Percentiles rank a stretch among this genome's conserved stretches.
Conservation (phyloP, 148 eudicot species). For the Cornus controversa region DNA sequence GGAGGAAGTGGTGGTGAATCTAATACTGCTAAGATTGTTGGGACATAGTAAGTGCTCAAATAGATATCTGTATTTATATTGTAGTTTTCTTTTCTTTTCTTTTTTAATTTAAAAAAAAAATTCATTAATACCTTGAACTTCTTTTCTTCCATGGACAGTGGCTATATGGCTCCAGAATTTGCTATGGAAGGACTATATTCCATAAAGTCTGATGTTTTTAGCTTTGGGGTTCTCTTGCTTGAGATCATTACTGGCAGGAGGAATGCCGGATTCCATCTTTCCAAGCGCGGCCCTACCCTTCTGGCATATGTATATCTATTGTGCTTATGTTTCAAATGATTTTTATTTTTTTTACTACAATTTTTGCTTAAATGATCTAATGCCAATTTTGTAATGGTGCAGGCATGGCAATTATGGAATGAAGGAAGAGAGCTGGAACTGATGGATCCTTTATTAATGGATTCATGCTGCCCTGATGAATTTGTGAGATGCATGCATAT, state of each 20-base stretch:
- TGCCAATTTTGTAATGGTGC: not conserved
- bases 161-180: slow-evolving; percentile 50
- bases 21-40: slow-evolving; percentile 28
- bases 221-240: slow-evolving; percentile 40
- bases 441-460: slow-evolving; percentile 26
- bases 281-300: slow-evolving; percentile 19
- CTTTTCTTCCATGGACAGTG: slow-evolving; percentile 19
- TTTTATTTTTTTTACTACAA: not conserved
- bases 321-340: not conserved
- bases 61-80: not conserved
- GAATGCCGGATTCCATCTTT: slow-evolving; percentile 22
- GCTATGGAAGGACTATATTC: slow-evolving; percentile 40
- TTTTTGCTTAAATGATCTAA: too few relatives aligned
- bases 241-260: slow-evolving; percentile 37
- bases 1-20: slow-evolving; percentile 22
- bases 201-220: slow-evolving; percentile 39
- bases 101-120: too few relatives aligned
- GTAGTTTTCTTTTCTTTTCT: too few relatives aligned
- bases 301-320: slow-evolving; percentile 11
- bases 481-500: slow-evolving; percentile 35
- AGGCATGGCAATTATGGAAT: slow-evolving; percentile 44
- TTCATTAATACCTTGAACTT: not conserved
- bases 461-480: slow-evolving; percentile 10
- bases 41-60: slow-evolving; percentile 31
- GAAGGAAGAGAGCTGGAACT: slow-evolving; percentile 25